phyloP scores from a whole-genome alignment of 2,329 filamentous ascomycete genomes.

The Venturia effusa region DNA sequence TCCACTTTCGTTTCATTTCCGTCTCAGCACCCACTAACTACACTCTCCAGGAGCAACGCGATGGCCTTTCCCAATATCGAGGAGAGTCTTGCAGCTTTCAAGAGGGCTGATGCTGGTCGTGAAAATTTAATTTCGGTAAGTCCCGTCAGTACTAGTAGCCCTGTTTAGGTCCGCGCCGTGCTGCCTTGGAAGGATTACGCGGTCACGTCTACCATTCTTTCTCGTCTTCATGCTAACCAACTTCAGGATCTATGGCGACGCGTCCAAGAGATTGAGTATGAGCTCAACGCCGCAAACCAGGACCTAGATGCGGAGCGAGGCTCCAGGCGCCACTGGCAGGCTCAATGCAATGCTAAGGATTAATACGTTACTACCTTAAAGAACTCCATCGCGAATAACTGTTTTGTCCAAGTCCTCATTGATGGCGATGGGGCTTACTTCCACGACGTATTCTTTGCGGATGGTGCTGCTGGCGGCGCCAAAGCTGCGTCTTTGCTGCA shows the following conservation, averaged over 20 bases:
- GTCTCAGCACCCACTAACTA: not conserved
- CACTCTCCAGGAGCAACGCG: not conserved
- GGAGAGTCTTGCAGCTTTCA: not conserved
- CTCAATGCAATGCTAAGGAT: slow-evolving; percentile 16
- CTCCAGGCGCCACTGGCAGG: slow-evolving; percentile 23
- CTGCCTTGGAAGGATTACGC: not conserved
- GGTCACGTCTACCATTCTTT: not conserved
- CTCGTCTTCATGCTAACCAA: not conserved
- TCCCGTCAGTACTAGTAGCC: not conserved
- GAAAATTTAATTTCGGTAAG: not conserved
- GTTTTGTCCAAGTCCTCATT: slow-evolving; percentile 36
- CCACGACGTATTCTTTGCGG: slow-evolving; percentile 31
- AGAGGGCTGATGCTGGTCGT: not conserved
- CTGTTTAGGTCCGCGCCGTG: not conserved
- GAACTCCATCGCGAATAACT: slow-evolving; percentile 23
- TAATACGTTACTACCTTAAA: slow-evolving; percentile 17
- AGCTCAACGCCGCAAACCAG: slow-evolving; percentile 20
- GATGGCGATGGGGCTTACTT: slow-evolving; percentile 41
- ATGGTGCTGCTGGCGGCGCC: slow-evolving; percentile 33
- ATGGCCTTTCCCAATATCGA: slow-evolving; percentile 1
- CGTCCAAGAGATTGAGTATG: slow-evolving; percentile 18
- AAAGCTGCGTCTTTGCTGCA: slow-evolving; percentile 35
- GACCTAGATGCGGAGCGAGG: slow-evolving; percentile 24
- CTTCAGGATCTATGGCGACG: slow-evolving; percentile 21
- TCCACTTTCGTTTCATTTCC: not conserved